phyloP scores from a whole-genome alignment of 805 yeast species.

The Phaffomyces thermotolerans region DNA sequence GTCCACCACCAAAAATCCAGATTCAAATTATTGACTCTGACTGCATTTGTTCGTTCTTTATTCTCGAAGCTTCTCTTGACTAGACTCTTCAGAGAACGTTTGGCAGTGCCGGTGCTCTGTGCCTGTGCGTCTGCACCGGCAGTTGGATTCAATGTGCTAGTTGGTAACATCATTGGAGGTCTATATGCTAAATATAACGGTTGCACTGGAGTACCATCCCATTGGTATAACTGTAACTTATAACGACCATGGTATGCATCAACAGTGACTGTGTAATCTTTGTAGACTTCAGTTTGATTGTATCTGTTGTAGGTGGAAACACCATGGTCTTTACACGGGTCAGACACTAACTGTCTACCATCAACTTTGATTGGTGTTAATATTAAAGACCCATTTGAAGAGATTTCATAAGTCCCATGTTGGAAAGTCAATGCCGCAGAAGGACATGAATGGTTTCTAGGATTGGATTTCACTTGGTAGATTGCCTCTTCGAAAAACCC shows the following conservation, averaged over 20 bases:
- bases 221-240: constrained; percentile 64
- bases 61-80: constrained; percentile 75
- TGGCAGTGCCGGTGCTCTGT: constrained; percentile 28
- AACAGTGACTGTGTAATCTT: constrained; percentile 49
- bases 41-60: constrained; percentile 71
- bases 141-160: constrained; percentile 85
- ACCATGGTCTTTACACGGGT: constrained; percentile 70
- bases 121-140: constrained; percentile 20
- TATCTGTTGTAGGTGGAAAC: constrained; percentile 65
- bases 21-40: constrained; percentile 31
- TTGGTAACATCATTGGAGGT: constrained; percentile 96
- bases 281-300: constrained; percentile 55
- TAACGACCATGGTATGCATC: constrained; percentile 83
- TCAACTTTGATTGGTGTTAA: constrained; percentile 77
- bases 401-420: constrained; percentile 73
- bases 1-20: constrained; percentile 51
- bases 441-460: constrained; percentile 75
- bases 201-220: constrained; percentile 72
- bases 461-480: constrained; percentile 68
- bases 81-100: constrained; percentile 32
- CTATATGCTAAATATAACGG: constrained; percentile 88
- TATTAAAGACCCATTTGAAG: constrained; percentile 57
- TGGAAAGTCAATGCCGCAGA: constrained; percentile 76
- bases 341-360: constrained; percentile 84
- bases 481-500: constrained; percentile 88